Conservation (phyloP, 1,284 basidiomycete species). For the Irpex sp. region DNA sequence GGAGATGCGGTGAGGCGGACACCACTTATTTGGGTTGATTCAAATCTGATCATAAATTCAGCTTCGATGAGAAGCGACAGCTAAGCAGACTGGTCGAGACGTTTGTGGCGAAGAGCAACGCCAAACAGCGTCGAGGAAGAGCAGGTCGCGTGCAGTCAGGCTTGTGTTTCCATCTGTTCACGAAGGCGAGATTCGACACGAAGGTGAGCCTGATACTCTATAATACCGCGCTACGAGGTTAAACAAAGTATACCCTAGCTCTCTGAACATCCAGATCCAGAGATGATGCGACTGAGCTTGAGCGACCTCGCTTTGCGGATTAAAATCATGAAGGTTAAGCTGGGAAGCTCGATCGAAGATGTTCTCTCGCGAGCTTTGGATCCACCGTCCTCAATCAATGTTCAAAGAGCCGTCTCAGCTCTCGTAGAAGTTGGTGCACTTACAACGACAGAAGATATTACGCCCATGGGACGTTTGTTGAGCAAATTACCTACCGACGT, state of each 20-base stretch:
- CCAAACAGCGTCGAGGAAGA: slow-evolving; percentile 87
- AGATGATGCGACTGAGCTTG: slow-evolving; percentile 93
- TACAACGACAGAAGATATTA: slow-evolving; percentile 88
- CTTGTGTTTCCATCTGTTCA: slow-evolving; percentile 96
- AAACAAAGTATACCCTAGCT: slow-evolving; percentile 50
- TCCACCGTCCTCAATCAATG: slow-evolving; percentile 84
- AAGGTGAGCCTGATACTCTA: slow-evolving; percentile 35
- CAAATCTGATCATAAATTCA: slow-evolving; percentile 24
- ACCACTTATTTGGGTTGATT: slow-evolving; percentile 1
- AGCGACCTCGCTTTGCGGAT: slow-evolving; percentile 94
- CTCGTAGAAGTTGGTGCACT: slow-evolving; percentile 91
- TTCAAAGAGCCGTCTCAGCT: slow-evolving; percentile 88
- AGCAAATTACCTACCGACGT: slow-evolving; percentile 96
- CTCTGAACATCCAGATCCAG: slow-evolving; percentile 89
- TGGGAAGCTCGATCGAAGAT: slow-evolving; percentile 88
- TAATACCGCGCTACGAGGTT: slow-evolving; percentile 31
- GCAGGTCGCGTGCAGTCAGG: slow-evolving; percentile 92
- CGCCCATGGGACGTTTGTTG: slow-evolving; percentile 88
- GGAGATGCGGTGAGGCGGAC: slow-evolving; percentile 70
- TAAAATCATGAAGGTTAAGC: slow-evolving; percentile 93
- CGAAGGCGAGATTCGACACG: slow-evolving; percentile 81
- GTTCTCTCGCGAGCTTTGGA: slow-evolving; percentile 88
- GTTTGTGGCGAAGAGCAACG: slow-evolving; percentile 92
- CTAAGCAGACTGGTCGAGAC: slow-evolving; percentile 92
- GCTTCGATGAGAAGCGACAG: slow-evolving; percentile 97